Evolutionary conservation across 2,329 filamentous ascomycete genomes (phyloP), one percentile per base, ranked within the genome.

Genomic region (Phaeophleospora eucalypticola): DNA sequence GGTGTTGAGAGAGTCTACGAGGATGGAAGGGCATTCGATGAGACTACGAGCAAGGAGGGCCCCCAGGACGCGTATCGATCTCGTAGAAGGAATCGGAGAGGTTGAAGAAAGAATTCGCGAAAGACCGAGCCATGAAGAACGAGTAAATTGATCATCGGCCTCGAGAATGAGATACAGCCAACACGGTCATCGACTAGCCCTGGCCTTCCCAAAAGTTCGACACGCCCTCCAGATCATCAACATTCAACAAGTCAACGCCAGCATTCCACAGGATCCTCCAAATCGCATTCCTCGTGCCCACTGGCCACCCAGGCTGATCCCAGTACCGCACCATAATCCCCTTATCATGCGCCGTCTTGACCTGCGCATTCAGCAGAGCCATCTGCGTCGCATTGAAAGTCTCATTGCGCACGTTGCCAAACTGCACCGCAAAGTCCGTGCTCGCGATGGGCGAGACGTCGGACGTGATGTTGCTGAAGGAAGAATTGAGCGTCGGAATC

Each of bases 241-340:
- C 81, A 63, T 84, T 84, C 41, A 86, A 57, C 47, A 85, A 60
- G 48, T 76, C 76, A n/a, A 80, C 79, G 0, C 80, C 80, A 48
- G 78, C 78, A 41, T 75, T 69, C 54, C 76, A 70, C 50, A 85
- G 62, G 4, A 69, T 72, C 52, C 73, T 68, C 82, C 82, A 85
- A 3, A 82, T 65, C 8, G 70, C 67, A 60, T 83, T 79, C 18
- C 82, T 66, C 17, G 73, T 76, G n/a, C 75, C 71, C 20, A 84
- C 65, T 0, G 80, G 81, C 69, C 74, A 84, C 2, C 68, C 68
- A 0, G 82, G 82, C 52, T 77, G 75, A 43, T 81, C 78, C 81
- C 81, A 85, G 58, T 84, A 85, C 46, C 82, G 66, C 1, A 75
- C 75, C 46, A 67, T 68, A 48, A 86, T 82, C 0, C 81, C 81